phyloP scores from a whole-genome alignment of 352 stramenopile species.

The Pseudoperonospora humuli region DNA sequence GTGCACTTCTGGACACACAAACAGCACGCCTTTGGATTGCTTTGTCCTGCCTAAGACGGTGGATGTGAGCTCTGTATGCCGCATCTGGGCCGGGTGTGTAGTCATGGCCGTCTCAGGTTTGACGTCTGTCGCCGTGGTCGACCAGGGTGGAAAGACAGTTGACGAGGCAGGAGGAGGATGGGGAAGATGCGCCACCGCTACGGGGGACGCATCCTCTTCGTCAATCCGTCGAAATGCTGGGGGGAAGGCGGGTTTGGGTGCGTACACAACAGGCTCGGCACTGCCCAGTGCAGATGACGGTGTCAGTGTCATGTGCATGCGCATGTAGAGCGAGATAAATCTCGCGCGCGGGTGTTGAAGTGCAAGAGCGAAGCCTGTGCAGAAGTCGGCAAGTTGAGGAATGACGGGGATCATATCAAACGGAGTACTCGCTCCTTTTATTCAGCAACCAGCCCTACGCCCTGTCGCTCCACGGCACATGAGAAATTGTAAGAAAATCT shows the following conservation, averaged over 20 bases:
- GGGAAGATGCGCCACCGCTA: constrained; percentile 12
- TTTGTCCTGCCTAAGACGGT: constrained; percentile 2
- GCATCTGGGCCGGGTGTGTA: background rate
- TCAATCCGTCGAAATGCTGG: constrained; percentile 10
- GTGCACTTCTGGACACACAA: constrained; percentile 38
- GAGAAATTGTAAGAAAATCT: background rate
- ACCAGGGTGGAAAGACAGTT: constrained; percentile 1
- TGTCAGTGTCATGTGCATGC: constrained; percentile 32
- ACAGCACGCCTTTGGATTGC: constrained; percentile 10
- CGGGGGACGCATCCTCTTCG: constrained; percentile 18
- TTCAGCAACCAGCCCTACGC: constrained; percentile 11
- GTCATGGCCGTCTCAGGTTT: background rate
- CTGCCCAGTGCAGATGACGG: constrained; percentile 12
- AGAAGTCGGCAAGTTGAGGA: constrained; percentile 15
- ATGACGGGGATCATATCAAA: constrained; percentile 6
- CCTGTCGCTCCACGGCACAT: constrained; percentile 15
- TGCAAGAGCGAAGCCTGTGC: constrained; percentile 9
- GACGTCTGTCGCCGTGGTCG: constrained; percentile 1
- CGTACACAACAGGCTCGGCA: constrained; percentile 23
- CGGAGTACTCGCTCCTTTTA: constrained; percentile 7
- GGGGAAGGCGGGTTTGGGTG: constrained; percentile 16
- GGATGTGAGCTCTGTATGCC: background rate
- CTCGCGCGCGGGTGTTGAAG: constrained; percentile 9
- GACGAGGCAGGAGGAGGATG: constrained; percentile 34
- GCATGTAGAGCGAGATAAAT: constrained; percentile 19